Conservation (phyloP, 2,329 filamentous ascomycete species). For the Orbilia ellipsospora region DNA sequence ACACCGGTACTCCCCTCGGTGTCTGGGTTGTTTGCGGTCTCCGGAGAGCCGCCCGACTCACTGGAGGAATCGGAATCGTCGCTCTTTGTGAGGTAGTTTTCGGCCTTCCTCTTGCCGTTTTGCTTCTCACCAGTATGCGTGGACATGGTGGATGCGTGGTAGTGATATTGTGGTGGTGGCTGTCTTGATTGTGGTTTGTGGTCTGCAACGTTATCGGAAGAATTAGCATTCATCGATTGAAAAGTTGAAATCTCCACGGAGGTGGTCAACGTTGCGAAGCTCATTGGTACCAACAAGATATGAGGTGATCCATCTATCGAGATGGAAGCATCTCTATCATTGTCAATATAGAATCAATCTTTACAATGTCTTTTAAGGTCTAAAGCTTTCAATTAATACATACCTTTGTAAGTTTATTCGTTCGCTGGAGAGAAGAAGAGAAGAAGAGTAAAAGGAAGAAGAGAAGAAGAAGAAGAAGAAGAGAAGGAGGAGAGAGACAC, state of each 20-base stretch:
- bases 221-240: slow-evolving; percentile 1
- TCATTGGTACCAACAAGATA: neutral
- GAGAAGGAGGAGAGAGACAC: neutral
- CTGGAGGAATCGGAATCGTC: slow-evolving; percentile 1
- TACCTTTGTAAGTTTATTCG: neutral
- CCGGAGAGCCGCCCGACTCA: neutral
- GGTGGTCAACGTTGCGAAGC: too few species aligned
- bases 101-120: slow-evolving; percentile 14
- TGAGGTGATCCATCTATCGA: neutral
- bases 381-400: neutral
- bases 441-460: slow-evolving; percentile 6
- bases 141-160: neutral
- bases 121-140: neutral
- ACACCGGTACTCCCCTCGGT: neutral
- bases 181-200: neutral
- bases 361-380: too few species aligned
- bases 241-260: too few species aligned
- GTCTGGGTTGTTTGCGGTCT: neutral
- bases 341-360: too few species aligned
- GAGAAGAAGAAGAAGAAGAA: slow-evolving; percentile 7
- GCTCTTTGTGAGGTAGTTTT: slow-evolving; percentile 12
- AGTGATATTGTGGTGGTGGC: neutral
- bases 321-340: too few species aligned
- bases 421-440: slow-evolving; percentile 6
- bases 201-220: neutral